Percentiles rank a stretch among this genome's conserved stretches.
Conservation (phyloP, 2,329 filamentous ascomycete species). For the Aspergillus sp. region DNA sequence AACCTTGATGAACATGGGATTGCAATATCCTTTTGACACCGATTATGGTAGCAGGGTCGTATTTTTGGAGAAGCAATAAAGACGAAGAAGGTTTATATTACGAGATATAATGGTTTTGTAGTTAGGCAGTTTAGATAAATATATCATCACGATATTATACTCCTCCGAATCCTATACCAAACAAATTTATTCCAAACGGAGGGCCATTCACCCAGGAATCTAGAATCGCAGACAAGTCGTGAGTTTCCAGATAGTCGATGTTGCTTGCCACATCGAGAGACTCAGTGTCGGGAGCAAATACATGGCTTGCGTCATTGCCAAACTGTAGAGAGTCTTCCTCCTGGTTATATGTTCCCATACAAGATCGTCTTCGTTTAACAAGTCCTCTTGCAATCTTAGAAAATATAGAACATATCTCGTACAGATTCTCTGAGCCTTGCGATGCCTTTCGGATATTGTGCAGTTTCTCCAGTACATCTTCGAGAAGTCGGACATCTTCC, state of each 20-base stretch:
- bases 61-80: slow-evolving; percentile 46
- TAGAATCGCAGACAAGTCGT: neutral
- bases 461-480: slow-evolving; percentile 9
- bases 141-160: too few relatives aligned
- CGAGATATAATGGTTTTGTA: too few relatives aligned
- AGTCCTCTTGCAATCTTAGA: slow-evolving; percentile 4
- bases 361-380: neutral
- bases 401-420: slow-evolving; percentile 10
- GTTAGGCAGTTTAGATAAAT: too few relatives aligned
- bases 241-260: neutral
- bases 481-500: slow-evolving; percentile 11
- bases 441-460: slow-evolving; percentile 3
- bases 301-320: neutral
- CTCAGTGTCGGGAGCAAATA: neutral
- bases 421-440: slow-evolving; percentile 6
- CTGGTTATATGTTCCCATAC: neutral
- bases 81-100: too few relatives aligned
- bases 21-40: slow-evolving; percentile 49
- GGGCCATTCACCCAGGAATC: neutral
- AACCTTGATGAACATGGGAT: slow-evolving; percentile 59
- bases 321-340: neutral
- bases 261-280: neutral
- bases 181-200: neutral
- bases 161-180: neutral
- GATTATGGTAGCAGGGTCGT: slow-evolving; percentile 58